Percentiles rank a stretch among this genome's conserved stretches.
These are phyloP conservation scores for Casaregolazyma suthepensis DNA, from an alignment of 1,139 yeast species.

Conservation along the genomic window DNA sequence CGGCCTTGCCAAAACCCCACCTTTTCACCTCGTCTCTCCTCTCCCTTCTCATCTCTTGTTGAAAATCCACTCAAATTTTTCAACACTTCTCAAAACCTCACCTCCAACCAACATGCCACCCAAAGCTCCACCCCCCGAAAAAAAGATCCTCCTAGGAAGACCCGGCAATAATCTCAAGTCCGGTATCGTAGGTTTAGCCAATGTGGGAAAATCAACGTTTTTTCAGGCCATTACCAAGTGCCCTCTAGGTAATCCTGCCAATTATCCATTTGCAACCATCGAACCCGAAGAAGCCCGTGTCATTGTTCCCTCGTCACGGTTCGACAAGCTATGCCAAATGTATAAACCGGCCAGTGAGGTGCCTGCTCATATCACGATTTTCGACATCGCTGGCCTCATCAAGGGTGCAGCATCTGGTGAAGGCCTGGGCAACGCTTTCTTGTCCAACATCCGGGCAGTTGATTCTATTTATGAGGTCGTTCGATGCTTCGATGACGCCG, in stretches of 20 bases:
- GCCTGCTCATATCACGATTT: conserved; percentile 90
- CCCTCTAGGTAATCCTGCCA: conserved; percentile 96
- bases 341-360: conserved; percentile 83
- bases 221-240: conserved; percentile 74
- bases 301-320: conserved; percentile 88
- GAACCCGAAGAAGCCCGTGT: conserved; percentile 99
- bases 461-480: conserved; percentile 98
- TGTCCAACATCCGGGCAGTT: conserved; percentile 95
- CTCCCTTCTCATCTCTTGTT: neutral
- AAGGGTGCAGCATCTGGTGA: conserved; percentile 98
- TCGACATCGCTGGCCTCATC: conserved; percentile 97
- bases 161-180: conserved; percentile 72
- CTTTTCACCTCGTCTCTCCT: too few relatives aligned
- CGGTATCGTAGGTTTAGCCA: conserved; percentile 96
- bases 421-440: conserved; percentile 96
- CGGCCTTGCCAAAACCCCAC: neutral
- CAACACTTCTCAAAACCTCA: neutral
- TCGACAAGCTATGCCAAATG: conserved; percentile 63
- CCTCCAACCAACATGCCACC: conserved; percentile 64
- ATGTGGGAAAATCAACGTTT: conserved; percentile 82
- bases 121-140: conserved; percentile 86
- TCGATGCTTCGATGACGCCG: conserved; percentile 97
- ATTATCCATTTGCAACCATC: conserved; percentile 96
- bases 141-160: conserved; percentile 88
- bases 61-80: neutral